Percentiles rank a stretch among this genome's conserved stretches.
These are phyloP conservation scores for Rhodamnia argentea DNA, from an alignment of 345 rosid species.

Conservation along the genomic window DNA sequence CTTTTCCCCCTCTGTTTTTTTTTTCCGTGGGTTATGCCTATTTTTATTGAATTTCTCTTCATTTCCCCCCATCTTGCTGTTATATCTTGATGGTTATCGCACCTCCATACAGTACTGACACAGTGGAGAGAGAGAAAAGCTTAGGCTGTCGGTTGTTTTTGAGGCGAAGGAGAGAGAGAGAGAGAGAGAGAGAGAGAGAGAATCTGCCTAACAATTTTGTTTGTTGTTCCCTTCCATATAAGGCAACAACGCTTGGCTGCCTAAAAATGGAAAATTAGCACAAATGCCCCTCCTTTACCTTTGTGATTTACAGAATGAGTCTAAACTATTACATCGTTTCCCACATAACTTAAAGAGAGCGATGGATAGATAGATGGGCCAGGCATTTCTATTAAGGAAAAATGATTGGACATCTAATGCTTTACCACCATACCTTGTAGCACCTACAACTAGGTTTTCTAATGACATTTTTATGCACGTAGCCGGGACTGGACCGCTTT, in stretches of 20 bases:
- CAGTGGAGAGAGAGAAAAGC: background rate
- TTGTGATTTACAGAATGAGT: background rate
- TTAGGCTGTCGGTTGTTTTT: slow-evolving; percentile 33
- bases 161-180: slow-evolving; percentile 10
- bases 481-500: background rate
- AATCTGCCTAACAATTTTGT: slow-evolving; percentile 12
- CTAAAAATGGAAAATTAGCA: slow-evolving; percentile 32
- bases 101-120: background rate
- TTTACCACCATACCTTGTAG: background rate
- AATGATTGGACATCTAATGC: background rate
- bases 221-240: slow-evolving; percentile 25
- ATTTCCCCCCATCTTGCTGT: background rate
- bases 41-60: background rate
- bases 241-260: slow-evolving; percentile 23
- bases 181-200: slow-evolving; percentile 2
- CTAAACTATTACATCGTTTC: background rate
- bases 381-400: background rate
- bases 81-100: background rate
- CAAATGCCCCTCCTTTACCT: slow-evolving; percentile 2
- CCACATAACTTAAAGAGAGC: background rate
- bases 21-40: background rate
- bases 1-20: background rate
- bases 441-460: background rate
- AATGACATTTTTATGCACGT: background rate
- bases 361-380: background rate